Conservation (phyloP, 2,329 filamentous ascomycete species). For the Fusarium sp. region DNA sequence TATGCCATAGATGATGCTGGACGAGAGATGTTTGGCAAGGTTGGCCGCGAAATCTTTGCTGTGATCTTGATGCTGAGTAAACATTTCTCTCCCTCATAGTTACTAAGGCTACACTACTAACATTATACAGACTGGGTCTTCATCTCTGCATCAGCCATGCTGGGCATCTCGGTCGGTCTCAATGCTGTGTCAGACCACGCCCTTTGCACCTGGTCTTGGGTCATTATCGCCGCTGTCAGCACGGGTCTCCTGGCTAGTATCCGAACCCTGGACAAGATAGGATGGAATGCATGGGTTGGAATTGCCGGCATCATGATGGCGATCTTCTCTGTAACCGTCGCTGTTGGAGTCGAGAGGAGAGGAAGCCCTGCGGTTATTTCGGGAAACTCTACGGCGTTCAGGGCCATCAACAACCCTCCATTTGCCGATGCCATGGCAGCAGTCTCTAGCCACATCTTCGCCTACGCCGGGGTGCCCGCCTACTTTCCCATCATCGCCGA, state of each 20-base stretch:
- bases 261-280: slow-evolving; percentile 42
- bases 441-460: slow-evolving; percentile 47
- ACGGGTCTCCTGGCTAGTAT: slow-evolving; percentile 44
- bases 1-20: slow-evolving; percentile 63
- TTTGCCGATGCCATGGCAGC: slow-evolving; percentile 45
- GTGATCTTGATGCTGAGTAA: slow-evolving; percentile 47
- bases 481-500: slow-evolving; percentile 47
- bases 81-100: not conserved
- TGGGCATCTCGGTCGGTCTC: slow-evolving; percentile 49
- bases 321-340: slow-evolving; percentile 41
- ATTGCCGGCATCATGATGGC: slow-evolving; percentile 41
- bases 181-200: slow-evolving; percentile 50
- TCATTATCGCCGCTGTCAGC: slow-evolving; percentile 44
- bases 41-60: slow-evolving; percentile 53
- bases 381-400: slow-evolving; percentile 39
- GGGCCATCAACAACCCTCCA: slow-evolving; percentile 41
- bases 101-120: not conserved
- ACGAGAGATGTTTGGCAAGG: slow-evolving; percentile 53
- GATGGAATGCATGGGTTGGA: slow-evolving; percentile 46
- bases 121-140: slow-evolving; percentile 37
- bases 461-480: slow-evolving; percentile 48
- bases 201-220: slow-evolving; percentile 51
- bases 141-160: slow-evolving; percentile 50
- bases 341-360: slow-evolving; percentile 44
- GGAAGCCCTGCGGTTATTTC: slow-evolving; percentile 37